A percentile compares a stretch with the other conserved stretches of the same genome.
phyloP scores from a whole-genome alignment of 768 basidiomycete genomes.

The Aureoboletus auriporus region DNA sequence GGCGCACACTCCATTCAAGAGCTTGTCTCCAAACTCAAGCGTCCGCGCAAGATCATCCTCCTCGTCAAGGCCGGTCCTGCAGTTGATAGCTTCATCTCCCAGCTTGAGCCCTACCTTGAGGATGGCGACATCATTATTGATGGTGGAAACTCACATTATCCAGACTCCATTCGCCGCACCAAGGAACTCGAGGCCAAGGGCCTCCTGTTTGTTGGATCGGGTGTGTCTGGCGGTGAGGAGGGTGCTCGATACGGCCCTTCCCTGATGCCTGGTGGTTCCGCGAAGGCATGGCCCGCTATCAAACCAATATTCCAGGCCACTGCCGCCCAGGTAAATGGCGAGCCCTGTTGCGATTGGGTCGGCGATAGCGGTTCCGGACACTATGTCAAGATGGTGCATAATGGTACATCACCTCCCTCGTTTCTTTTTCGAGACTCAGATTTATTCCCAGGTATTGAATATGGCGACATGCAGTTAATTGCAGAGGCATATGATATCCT shows the following conservation, averaged over 20 bases:
- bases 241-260: conserved; percentile 97
- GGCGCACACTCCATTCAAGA: conserved; percentile 94
- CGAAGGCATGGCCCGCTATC: conserved; percentile 93
- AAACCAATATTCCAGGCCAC: conserved; percentile 99
- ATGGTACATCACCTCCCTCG: conserved; percentile 46
- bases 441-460: conserved; percentile 80
- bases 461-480: conserved; percentile 99
- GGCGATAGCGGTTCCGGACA: conserved; percentile 93
- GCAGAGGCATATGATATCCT: conserved; percentile 99
- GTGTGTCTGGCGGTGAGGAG: conserved; percentile 99
- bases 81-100: conserved; percentile 92
- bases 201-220: conserved; percentile 94
- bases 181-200: conserved; percentile 93
- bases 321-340: conserved; percentile 89
- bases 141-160: conserved; percentile 99
- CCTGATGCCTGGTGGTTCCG: conserved; percentile 97
- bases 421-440: conserved; percentile 4
- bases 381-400: conserved; percentile 99
- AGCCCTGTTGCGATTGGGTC: conserved; percentile 99
- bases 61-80: conserved; percentile 98
- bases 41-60: conserved; percentile 93
- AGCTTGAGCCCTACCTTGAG: conserved; percentile 87
- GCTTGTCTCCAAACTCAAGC: conserved; percentile 88
- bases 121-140: conserved; percentile 98
- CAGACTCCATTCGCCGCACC: conserved; percentile 93